phyloP scores from a whole-genome alignment of 768 basidiomycete genomes.

The Tricholoma sp. region DNA sequence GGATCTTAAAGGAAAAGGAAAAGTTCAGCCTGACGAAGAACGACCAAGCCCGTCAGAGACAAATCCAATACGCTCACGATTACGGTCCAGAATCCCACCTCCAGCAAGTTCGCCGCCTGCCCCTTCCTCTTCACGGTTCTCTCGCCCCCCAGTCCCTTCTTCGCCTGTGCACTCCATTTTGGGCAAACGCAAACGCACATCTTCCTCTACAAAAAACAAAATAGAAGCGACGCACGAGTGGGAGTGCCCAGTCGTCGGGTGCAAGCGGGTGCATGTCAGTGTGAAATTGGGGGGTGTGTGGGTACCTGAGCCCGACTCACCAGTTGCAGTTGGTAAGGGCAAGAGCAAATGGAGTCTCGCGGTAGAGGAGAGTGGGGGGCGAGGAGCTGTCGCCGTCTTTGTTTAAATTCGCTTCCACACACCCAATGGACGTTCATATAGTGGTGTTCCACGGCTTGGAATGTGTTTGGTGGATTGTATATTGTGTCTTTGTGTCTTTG shows the following conservation, averaged over 20 bases:
- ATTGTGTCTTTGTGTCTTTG: no score
- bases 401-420: constrained; percentile 19
- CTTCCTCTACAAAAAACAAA: constrained; percentile 24
- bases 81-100: constrained; percentile 39
- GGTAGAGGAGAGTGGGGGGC: constrained; percentile 14
- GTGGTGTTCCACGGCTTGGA: background rate
- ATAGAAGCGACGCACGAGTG: constrained; percentile 52
- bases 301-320: constrained; percentile 39
- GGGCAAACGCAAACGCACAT: constrained; percentile 16
- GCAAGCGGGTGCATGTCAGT: constrained; percentile 50
- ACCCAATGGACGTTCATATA: background rate
- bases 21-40: constrained; percentile 16
- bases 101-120: background rate
- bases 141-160: constrained; percentile 5
- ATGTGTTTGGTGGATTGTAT: background rate
- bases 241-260: constrained; percentile 60
- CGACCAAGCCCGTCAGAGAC: constrained; percentile 9
- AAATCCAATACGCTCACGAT: constrained; percentile 50
- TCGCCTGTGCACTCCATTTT: constrained; percentile 4
- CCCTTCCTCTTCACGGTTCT: constrained; percentile 1
- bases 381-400: constrained; percentile 41
- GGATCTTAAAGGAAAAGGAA: constrained; percentile 35
- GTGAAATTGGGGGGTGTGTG: constrained; percentile 55
- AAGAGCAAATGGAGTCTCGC: constrained; percentile 23
- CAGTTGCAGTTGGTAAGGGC: constrained; percentile 7